These are phyloP conservation scores for Musa troglodytarum DNA, from an alignment of 176 grass and related monocot genomes.

Conservation along the genomic window DNA sequence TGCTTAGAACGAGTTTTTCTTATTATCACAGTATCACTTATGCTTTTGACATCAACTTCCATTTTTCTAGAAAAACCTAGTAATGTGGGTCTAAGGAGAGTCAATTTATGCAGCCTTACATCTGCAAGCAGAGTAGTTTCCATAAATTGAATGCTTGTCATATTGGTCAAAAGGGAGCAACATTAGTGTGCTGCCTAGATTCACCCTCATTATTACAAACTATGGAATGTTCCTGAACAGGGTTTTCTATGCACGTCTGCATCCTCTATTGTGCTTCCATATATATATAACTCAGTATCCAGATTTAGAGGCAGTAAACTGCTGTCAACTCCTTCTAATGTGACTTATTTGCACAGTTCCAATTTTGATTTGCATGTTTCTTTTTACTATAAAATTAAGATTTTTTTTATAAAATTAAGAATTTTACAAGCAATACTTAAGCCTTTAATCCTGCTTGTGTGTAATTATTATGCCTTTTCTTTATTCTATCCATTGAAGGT, in stretches of 20 bases:
- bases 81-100: not conserved
- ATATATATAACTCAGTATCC: no score
- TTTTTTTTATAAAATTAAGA: not conserved
- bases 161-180: not conserved
- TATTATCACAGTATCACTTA: no score
- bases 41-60: not conserved
- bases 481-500: slow-evolving; percentile 36
- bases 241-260: not conserved
- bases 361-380: not conserved
- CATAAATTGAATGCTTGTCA: not conserved
- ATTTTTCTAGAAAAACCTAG: not conserved
- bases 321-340: not conserved
- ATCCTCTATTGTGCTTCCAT: not conserved
- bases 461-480: slow-evolving; percentile 7
- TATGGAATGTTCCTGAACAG: no score
- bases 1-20: no score
- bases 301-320: no score
- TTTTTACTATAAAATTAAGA: not conserved
- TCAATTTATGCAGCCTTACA: not conserved
- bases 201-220: no score
- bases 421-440: not conserved
- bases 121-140: not conserved
- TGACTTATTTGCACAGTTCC: not conserved
- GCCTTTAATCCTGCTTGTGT: not conserved
- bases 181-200: no score